Conservation (phyloP, 225 moss, liverwort and hornwort species). For the Thuidium tamariscinum region DNA sequence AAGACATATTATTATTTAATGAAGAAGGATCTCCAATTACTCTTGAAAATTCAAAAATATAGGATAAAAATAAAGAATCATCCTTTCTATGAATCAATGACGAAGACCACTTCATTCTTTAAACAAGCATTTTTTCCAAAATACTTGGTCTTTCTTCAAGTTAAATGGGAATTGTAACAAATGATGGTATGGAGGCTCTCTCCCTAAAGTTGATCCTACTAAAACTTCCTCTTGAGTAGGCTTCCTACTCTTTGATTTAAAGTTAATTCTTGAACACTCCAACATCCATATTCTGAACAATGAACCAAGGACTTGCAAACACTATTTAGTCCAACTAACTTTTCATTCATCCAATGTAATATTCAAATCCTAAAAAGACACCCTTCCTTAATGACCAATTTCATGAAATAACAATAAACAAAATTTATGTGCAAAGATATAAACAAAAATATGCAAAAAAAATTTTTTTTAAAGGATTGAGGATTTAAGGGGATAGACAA, state of each 20-base stretch:
- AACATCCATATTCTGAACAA: no score
- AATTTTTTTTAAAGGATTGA: no score
- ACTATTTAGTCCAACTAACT: no score
- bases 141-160: background rate
- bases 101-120: no score
- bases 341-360: no score
- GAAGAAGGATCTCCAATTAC: background rate
- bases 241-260: background rate
- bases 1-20: background rate
- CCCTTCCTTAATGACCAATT: no score
- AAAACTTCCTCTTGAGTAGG: background rate
- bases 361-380: no score
- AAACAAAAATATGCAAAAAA: no score
- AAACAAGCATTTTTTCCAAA: background rate
- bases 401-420: no score
- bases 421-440: no score
- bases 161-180: rapidly evolving
- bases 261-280: background rate
- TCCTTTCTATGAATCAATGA: rapidly evolving
- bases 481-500: no score
- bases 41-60: background rate
- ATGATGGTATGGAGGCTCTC: background rate
- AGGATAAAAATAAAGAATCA: background rate
- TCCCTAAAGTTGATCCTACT: background rate
- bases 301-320: no score